Evolutionary conservation across 495 filamentous ascomycete species (phyloP), one percentile per base, ranked within the genome.

Genomic region (Aspergillus diversus): DNA sequence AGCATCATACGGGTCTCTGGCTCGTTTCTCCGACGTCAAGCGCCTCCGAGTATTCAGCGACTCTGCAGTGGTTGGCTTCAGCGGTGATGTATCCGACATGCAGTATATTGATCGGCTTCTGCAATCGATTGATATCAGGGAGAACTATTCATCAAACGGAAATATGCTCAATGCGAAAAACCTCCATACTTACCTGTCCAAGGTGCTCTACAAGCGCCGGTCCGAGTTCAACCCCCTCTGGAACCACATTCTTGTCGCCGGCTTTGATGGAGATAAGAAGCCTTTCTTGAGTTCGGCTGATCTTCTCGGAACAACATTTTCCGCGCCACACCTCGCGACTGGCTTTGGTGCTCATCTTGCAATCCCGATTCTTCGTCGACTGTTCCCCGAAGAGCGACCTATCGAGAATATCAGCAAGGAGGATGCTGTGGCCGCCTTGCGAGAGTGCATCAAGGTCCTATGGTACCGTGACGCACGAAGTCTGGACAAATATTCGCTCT

Each of bases 1-100:
- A 97, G 95, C 95, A 63, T 98, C 96, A 53, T 99, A 99, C 78
- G 95, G 95, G 68, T 97, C 94, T 59, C 89, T 99, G 57, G 92
- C 95, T 43, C 92, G 95, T 68, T 99, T 98, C 84, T 91, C 92
- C 69, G 91, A 97, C 77, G 91, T 97, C 67, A 93, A 97, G 70
- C 85, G 85, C 63, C 90, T 99, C 61, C 91, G 90, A 64, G 82
- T 86, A 61, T 98, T 99, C 78, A 83, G 86, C 66, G 75, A 81
- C 32, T 80, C 85, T 46, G 88, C 90, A 33, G 77, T 97, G 59
- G 77, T 98, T 72, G 90, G 92, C 63, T 94, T 97, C 81, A 89
- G 92, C 75, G 91, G 96, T 77, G 90, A 98, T 80, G 91, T 99
- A 57, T 93, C 90, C 63, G 95, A 99, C 81, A 98, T 99, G 95